A percentile compares a stretch with the other conserved stretches of the same genome.
These are phyloP conservation scores for Cercospora berteroae DNA, from an alignment of 2,329 filamentous ascomycete species.

Conservation along the genomic window DNA sequence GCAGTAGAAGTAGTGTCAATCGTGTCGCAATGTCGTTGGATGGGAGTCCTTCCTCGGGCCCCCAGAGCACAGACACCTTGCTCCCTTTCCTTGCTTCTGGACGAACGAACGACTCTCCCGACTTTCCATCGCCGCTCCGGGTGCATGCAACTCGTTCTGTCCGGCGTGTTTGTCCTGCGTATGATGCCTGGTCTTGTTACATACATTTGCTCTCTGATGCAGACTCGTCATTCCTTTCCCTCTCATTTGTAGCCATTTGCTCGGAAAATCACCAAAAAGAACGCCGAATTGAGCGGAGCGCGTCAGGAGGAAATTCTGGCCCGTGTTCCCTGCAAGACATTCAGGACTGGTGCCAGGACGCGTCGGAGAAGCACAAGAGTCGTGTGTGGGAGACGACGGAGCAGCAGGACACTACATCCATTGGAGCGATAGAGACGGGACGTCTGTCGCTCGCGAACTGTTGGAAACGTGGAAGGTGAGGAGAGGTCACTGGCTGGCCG, in stretches of 20 bases:
- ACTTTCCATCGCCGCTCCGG: constrained; percentile 1
- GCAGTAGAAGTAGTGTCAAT: background rate
- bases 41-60: background rate
- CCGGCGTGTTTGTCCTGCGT: constrained; percentile 3
- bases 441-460: constrained; percentile 16
- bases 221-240: constrained; percentile 16
- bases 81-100: constrained; percentile 7
- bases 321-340: constrained; percentile 2
- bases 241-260: constrained; percentile 16
- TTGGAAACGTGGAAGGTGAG: constrained; percentile 21
- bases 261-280: constrained; percentile 3
- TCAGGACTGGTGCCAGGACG: constrained; percentile 3
- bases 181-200: constrained; percentile 8
- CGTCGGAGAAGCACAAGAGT: constrained; percentile 3
- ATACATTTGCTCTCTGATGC: constrained; percentile 7
- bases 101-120: background rate
- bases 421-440: constrained; percentile 15
- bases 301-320: constrained; percentile 14
- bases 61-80: background rate
- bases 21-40: constrained; percentile 11
- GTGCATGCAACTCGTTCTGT: background rate
- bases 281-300: constrained; percentile 4
- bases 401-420: background rate
- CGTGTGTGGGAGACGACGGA: background rate
- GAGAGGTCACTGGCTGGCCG: background rate